phyloP scores from a whole-genome alignment of 164 flowering plant species.

The Berberis vulgaris region DNA sequence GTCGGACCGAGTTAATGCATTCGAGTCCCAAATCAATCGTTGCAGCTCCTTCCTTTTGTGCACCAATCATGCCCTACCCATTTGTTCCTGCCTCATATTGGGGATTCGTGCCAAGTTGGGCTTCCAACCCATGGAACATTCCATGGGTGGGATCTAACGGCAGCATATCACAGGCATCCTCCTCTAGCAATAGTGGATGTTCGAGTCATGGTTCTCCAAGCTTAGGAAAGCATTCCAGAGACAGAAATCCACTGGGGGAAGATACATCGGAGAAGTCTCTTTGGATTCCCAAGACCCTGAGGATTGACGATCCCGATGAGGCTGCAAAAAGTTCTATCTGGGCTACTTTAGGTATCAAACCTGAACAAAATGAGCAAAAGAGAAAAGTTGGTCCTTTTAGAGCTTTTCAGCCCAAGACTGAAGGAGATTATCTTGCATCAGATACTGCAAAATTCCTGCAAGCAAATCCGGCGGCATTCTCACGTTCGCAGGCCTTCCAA shows the following conservation, averaged over 20 bases:
- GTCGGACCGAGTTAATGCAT: too few species aligned
- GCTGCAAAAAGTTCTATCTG: conserved; percentile 93
- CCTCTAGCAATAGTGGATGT: conserved; percentile 21
- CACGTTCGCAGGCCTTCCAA: conserved; percentile 66
- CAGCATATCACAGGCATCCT: conserved; percentile 20
- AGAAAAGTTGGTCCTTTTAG: conserved; percentile 45
- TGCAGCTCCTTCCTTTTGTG: conserved; percentile 38
- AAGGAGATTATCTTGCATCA: conserved; percentile 19
- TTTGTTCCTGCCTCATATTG: conserved; percentile 52
- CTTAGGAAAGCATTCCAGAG: conserved; percentile 64
- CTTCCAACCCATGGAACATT: conserved; percentile 41
- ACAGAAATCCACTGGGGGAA: conserved; percentile 32
- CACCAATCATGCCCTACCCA: conserved; percentile 44
- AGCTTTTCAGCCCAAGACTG: conserved; percentile 42
- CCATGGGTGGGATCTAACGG: conserved; percentile 25
- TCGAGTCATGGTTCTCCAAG: conserved; percentile 31
- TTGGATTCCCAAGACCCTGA: conserved; percentile 73
- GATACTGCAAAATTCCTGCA: conserved; percentile 33
- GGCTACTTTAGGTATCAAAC: conserved; percentile 75
- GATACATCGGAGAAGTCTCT: conserved; percentile 10
- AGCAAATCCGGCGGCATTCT: conserved; percentile 93
- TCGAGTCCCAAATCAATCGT: conserved; percentile 18
- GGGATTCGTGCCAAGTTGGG: conserved; percentile 26
- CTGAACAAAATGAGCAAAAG: conserved; percentile 27
- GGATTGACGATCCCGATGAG: conserved; percentile 78